Percentiles rank a stretch among this genome's conserved stretches.
phyloP scores from a whole-genome alignment of 2,329 filamentous ascomycete genomes.

The Alternaria sp. region DNA sequence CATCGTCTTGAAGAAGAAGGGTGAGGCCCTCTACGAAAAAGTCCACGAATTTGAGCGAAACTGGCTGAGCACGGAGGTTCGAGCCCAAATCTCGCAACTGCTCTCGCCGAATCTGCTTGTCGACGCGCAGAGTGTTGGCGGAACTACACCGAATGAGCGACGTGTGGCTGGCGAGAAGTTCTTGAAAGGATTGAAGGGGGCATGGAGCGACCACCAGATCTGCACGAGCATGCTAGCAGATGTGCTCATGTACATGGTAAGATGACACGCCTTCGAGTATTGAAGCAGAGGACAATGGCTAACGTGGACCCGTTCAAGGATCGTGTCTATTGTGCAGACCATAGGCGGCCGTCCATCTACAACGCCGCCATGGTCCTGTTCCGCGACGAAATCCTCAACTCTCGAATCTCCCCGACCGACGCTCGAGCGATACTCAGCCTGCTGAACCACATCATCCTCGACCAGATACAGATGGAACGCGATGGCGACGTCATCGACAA shows the following conservation, averaged over 20 bases:
- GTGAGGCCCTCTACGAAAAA: conserved; percentile 78
- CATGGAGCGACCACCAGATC: conserved; percentile 88
- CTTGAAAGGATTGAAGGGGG: conserved; percentile 74
- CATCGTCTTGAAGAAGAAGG: conserved; percentile 88
- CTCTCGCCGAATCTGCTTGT: conserved; percentile 74
- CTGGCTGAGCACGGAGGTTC: conserved; percentile 80
- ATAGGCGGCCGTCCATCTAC: conserved; percentile 79
- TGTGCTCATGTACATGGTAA: conserved; percentile 91
- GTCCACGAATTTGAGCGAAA: conserved; percentile 82
- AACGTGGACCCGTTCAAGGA: conserved; percentile 62
- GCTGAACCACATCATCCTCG: conserved; percentile 81
- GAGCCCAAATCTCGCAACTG: conserved; percentile 72
- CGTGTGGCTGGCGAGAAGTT: conserved; percentile 84
- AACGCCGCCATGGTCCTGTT: conserved; percentile 86
- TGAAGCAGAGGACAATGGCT: conserved; percentile 17
- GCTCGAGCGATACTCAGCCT: conserved; percentile 71
- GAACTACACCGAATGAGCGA: conserved; percentile 77
- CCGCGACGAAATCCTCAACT: conserved; percentile 81
- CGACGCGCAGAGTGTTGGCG: conserved; percentile 55
- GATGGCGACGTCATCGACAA: conserved; percentile 89
- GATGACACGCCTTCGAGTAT: conserved; percentile 22
- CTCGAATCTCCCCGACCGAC: conserved; percentile 56
- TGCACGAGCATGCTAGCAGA: conserved; percentile 98
- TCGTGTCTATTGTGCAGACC: conserved; percentile 79
- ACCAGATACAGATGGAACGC: conserved; percentile 91